A percentile compares a stretch with the other conserved stretches of the same genome.
These are phyloP conservation scores for Suhomyces choctaworum DNA, from an alignment of 1,139 yeast genomes.

Conservation along the genomic window DNA sequence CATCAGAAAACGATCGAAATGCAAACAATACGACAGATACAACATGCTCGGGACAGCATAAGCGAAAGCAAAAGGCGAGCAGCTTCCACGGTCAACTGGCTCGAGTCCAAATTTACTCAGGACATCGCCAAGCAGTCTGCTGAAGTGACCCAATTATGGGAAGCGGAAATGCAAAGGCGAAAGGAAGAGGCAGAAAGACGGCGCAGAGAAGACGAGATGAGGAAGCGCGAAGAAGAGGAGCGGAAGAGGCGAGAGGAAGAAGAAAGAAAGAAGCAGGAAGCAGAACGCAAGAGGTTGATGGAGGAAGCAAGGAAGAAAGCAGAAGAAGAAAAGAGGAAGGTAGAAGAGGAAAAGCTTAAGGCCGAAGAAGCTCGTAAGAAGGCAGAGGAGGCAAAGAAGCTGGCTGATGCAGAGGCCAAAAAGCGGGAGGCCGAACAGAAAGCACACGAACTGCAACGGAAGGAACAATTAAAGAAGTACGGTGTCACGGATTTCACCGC, in stretches of 20 bases:
- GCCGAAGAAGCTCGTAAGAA: slow-evolving; percentile 13
- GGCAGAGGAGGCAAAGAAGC: slow-evolving; percentile 13
- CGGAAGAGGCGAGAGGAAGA: slow-evolving; percentile 8
- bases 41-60: background rate
- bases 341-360: slow-evolving; percentile 9
- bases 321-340: slow-evolving; percentile 5
- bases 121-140: slow-evolving; percentile 7
- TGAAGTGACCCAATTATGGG: slow-evolving; percentile 11
- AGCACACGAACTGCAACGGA: slow-evolving; percentile 10
- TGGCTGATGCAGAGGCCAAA: slow-evolving; percentile 16
- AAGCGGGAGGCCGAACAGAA: slow-evolving; percentile 20
- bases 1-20: background rate
- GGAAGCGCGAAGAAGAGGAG: slow-evolving; percentile 1
- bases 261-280: slow-evolving; percentile 2
- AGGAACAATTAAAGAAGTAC: slow-evolving; percentile 18
- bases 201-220: slow-evolving; percentile 1
- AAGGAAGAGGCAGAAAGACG: slow-evolving; percentile 4
- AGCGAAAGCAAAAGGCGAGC: background rate
- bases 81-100: slow-evolving; percentile 1
- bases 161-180: slow-evolving; percentile 9
- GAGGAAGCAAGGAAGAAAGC: slow-evolving; percentile 2
- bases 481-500: slow-evolving; percentile 34
- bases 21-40: background rate
- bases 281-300: slow-evolving; percentile 1
- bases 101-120: background rate